Percentiles rank a stretch among this genome's conserved stretches.
Evolutionary conservation across 2,329 filamentous ascomycete genomes (phyloP).

Genomic region (Plenodomus biglobosus): DNA sequence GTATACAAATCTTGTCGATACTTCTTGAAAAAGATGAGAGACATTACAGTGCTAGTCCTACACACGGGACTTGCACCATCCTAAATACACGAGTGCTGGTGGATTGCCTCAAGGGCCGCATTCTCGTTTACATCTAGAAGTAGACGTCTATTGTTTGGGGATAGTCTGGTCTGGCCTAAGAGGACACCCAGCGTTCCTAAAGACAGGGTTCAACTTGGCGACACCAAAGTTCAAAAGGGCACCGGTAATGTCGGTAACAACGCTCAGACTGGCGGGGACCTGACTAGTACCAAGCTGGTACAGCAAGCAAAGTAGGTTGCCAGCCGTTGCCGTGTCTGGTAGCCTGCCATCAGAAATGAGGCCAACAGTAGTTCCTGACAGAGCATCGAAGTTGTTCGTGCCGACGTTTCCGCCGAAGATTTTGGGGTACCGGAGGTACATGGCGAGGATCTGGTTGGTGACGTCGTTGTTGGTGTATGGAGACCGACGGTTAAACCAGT

Average conservation of each 20-base stretch:
- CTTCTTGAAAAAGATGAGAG: too few relatives aligned
- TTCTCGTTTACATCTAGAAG: too few relatives aligned
- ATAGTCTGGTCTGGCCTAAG: slow-evolving; percentile 47
- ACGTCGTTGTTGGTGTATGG: slow-evolving; percentile 44
- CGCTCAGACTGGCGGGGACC: slow-evolving; percentile 37
- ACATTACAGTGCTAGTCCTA: too few relatives aligned
- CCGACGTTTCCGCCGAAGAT: slow-evolving; percentile 49
- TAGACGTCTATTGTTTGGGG: slow-evolving; percentile 59
- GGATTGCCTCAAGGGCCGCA: too few relatives aligned
- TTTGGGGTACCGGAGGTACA: slow-evolving; percentile 49
- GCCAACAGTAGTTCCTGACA: slow-evolving; percentile 40
- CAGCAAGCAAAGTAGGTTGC: slow-evolving; percentile 45
- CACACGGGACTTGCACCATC: too few relatives aligned
- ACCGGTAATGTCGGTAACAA: slow-evolving; percentile 13
- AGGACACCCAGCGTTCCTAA: slow-evolving; percentile 47
- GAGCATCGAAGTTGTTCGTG: slow-evolving; percentile 41
- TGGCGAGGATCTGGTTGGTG: slow-evolving; percentile 44
- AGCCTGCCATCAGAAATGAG: slow-evolving; percentile 46
- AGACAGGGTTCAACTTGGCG: slow-evolving; percentile 26
- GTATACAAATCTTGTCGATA: too few relatives aligned
- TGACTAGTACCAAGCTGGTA: slow-evolving; percentile 47
- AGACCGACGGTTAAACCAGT: slow-evolving; percentile 42
- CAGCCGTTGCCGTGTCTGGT: slow-evolving; percentile 21
- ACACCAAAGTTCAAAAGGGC: slow-evolving; percentile 16
- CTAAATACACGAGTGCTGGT: too few relatives aligned